Evolutionary conservation across 805 yeast genomes (phyloP).

Genomic region (Dipodascopsis tothii): DNA sequence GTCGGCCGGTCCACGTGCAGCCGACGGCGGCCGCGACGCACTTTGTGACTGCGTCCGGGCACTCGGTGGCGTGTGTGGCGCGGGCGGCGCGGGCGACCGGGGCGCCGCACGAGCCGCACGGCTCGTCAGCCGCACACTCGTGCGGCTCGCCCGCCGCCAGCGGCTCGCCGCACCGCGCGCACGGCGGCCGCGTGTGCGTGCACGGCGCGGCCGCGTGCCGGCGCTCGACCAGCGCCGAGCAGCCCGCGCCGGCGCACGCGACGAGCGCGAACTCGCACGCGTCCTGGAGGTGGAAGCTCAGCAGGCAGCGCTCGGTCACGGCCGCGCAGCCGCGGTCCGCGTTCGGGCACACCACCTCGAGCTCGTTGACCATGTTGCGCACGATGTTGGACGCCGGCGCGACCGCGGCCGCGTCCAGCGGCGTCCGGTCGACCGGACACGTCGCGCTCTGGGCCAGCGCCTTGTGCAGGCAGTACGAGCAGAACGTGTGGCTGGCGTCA

Average conservation of each 20-base stretch:
- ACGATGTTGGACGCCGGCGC: conserved; percentile 52
- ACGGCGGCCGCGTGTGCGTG: conserved; percentile 20
- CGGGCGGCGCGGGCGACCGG: conserved; percentile 16
- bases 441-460: conserved; percentile 25
- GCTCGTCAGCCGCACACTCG: too few species aligned
- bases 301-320: conserved; percentile 52
- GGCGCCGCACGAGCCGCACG: too few species aligned
- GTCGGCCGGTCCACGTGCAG: conserved; percentile 27
- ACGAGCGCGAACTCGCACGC: conserved; percentile 38
- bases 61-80: conserved; percentile 10
- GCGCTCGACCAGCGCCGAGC: conserved; percentile 24
- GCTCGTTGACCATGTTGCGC: conserved; percentile 54
- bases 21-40: conserved; percentile 29
- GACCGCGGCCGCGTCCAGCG: conserved; percentile 35
- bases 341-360: conserved; percentile 50
- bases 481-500: conserved; percentile 45
- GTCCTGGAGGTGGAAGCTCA: conserved; percentile 42
- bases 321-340: conserved; percentile 48
- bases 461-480: conserved; percentile 43
- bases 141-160: too few species aligned
- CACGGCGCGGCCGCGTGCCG: conserved; percentile 16
- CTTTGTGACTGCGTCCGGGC: conserved; percentile 20
- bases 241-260: conserved; percentile 31
- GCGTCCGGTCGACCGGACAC: conserved; percentile 59
- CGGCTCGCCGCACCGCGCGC: too few species aligned